A percentile compares a stretch with the other conserved stretches of the same genome.
Conservation (phyloP, 805 yeast species). For the Cyberlindnera nakhonratchasimensis region DNA sequence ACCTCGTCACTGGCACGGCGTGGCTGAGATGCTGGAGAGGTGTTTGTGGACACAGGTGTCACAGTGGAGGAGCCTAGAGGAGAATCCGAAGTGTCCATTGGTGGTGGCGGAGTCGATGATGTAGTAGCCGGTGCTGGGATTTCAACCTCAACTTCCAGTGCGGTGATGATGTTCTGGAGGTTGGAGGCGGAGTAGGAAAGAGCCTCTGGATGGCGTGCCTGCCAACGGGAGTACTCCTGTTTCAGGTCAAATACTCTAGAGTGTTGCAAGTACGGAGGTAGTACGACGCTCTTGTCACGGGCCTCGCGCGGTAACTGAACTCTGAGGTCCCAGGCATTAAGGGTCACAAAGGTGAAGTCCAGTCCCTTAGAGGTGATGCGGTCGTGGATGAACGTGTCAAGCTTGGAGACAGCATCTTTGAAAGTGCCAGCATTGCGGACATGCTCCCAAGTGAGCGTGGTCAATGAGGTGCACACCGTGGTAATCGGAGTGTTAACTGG, state of each 20-base stretch:
- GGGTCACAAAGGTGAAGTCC: conserved; percentile 64
- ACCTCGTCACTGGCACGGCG: conserved; percentile 46
- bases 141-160: conserved; percentile 27
- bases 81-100: conserved; percentile 2
- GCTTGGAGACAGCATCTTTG: conserved; percentile 55
- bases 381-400: conserved; percentile 50
- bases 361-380: conserved; percentile 37
- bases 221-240: conserved; percentile 73
- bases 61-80: neutral
- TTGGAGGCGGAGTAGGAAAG: conserved; percentile 30
- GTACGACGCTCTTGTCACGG: conserved; percentile 63
- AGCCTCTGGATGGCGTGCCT: conserved; percentile 54
- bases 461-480: conserved; percentile 46
- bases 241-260: conserved; percentile 74
- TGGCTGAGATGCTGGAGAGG: conserved; percentile 19
- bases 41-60: conserved; percentile 4
- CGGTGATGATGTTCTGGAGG: conserved; percentile 28
- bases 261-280: conserved; percentile 73
- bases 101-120: neutral
- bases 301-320: conserved; percentile 82
- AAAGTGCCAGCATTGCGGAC: conserved; percentile 56
- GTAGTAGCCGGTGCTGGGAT: neutral
- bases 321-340: conserved; percentile 66
- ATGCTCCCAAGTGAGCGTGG: conserved; percentile 58
- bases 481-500: conserved; percentile 69